phyloP scores from a whole-genome alignment of 306 rosid genomes.

The Bauhinia variegata region DNA sequence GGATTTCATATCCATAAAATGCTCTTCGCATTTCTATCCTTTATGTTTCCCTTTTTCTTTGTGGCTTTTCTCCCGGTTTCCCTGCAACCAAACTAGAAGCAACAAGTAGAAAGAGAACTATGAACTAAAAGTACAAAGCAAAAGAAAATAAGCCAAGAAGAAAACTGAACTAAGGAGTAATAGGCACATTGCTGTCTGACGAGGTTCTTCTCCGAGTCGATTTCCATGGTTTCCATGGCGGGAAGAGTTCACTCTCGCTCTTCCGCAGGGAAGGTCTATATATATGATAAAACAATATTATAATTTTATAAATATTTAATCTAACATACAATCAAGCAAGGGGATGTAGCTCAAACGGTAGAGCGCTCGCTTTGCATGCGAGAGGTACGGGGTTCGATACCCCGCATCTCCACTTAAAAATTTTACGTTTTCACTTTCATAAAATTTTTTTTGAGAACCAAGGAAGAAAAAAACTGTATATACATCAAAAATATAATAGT shows the following conservation, averaged over 20 bases:
- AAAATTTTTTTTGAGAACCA: no score
- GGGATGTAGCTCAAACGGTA: conserved; percentile 54
- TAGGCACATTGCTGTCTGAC: conserved; percentile 62
- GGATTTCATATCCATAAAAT: background rate
- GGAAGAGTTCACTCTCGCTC: conserved; percentile 29
- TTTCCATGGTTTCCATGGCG: conserved; percentile 90
- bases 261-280: background rate
- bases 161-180: conserved; percentile 44
- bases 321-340: background rate
- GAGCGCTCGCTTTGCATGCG: conserved; percentile 51
- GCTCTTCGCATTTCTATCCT: no score
- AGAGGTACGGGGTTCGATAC: conserved; percentile 55
- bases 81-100: background rate
- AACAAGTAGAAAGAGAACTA: background rate
- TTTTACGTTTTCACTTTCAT: background rate
- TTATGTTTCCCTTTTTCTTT: no score
- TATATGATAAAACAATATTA: background rate
- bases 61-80: background rate
- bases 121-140: background rate
- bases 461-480: no score
- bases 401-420: conserved; percentile 49
- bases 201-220: conserved; percentile 54
- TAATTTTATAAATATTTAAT: background rate
- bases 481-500: no score
- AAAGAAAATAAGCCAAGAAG: background rate